A percentile compares a stretch with the other conserved stretches of the same genome.
Conservation (phyloP, 176 grass and related monocot species). For the Carex myosuroides region DNA sequence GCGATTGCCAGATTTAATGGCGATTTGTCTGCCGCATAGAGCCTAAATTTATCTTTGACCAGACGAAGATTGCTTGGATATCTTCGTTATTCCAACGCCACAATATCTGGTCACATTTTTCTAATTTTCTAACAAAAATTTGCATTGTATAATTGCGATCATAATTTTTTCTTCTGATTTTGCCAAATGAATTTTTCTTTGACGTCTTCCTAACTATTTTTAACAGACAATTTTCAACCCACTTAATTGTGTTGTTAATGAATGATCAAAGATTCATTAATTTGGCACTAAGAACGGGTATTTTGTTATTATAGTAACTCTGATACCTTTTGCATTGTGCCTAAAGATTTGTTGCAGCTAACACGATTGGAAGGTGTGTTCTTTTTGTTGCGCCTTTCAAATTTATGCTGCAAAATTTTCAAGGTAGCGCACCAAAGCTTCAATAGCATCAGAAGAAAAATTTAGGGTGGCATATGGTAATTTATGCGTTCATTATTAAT, state of each 20-base stretch:
- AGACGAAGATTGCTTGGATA: constrained; percentile 38
- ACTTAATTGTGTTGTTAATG: background rate
- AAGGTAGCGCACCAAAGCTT: no score
- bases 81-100: constrained; percentile 36
- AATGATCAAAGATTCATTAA: background rate
- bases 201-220: no score
- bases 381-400: constrained; percentile 13
- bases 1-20: constrained; percentile 28
- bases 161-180: background rate
- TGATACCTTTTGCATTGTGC: constrained; percentile 41
- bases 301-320: constrained; percentile 14
- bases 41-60: constrained; percentile 25
- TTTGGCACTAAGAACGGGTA: constrained; percentile 35
- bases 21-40: constrained; percentile 47
- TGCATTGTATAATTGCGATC: background rate
- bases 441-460: no score
- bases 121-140: background rate
- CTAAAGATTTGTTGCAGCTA: constrained; percentile 26
- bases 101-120: constrained; percentile 32
- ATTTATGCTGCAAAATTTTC: constrained; percentile 25
- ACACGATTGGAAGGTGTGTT: constrained; percentile 34
- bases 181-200: background rate
- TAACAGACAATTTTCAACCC: no score
- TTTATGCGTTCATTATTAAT: no score
- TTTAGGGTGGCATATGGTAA: no score